phyloP scores from a whole-genome alignment of 345 rosid species.

The Citropsis articulata region DNA sequence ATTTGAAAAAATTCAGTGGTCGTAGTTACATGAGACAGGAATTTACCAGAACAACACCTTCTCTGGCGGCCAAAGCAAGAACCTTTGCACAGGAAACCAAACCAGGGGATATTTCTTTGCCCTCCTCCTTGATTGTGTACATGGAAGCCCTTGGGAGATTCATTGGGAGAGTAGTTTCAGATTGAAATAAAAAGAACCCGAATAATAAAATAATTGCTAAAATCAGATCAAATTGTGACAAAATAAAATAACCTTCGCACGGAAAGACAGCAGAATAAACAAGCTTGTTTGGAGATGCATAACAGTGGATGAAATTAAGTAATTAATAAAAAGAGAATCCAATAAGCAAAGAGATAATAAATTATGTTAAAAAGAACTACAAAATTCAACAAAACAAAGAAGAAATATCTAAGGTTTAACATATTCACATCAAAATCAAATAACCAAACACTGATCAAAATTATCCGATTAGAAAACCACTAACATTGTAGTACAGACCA shows the following conservation, averaged over 20 bases:
- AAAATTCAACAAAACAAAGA: background rate
- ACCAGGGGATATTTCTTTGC: conserved; percentile 57
- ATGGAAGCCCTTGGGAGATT: conserved; percentile 54
- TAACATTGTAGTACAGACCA: too few species aligned
- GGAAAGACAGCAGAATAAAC: background rate
- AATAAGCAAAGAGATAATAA: background rate
- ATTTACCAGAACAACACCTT: conserved; percentile 47
- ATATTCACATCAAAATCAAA: background rate
- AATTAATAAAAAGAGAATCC: background rate
- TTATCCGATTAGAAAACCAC: background rate
- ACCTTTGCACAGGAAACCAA: conserved; percentile 71
- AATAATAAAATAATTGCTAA: background rate
- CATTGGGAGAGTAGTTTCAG: conserved; percentile 21
- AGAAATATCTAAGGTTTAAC: background rate
- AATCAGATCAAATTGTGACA: background rate
- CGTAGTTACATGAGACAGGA: background rate
- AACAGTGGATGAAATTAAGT: background rate
- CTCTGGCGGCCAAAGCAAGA: conserved; percentile 69
- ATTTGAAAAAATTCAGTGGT: background rate
- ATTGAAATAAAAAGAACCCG: background rate
- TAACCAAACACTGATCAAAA: background rate
- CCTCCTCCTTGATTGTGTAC: conserved; percentile 52
- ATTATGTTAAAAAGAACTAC: background rate
- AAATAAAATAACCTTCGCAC: background rate
- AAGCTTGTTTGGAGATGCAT: background rate